Percentiles rank a stretch among this genome's conserved stretches.
These are phyloP conservation scores for Porodaedalea pini DNA, from an alignment of 1,284 basidiomycete species.

Conservation along the genomic window DNA sequence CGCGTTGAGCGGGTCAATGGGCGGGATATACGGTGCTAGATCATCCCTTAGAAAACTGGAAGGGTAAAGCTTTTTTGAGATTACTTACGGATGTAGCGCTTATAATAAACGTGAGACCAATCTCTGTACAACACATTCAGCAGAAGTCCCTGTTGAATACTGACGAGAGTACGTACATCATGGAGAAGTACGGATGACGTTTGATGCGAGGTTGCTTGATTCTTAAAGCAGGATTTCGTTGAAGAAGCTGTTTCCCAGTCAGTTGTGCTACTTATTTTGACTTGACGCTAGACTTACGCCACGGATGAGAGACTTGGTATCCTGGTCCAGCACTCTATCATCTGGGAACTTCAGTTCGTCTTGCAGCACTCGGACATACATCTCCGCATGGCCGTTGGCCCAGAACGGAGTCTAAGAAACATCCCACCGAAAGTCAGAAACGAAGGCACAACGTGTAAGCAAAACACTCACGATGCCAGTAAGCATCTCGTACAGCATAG, in stretches of 20 bases:
- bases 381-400: conserved; percentile 90
- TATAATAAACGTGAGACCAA: conserved; percentile 91
- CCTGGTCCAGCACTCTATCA: conserved; percentile 85
- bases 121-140: conserved; percentile 48
- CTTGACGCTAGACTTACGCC: conserved; percentile 56
- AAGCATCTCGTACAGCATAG: conserved; percentile 95
- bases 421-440: conserved; percentile 24
- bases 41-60: conserved; percentile 1
- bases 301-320: conserved; percentile 92
- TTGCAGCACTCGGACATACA: conserved; percentile 89
- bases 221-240: conserved; percentile 86
- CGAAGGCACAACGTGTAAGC: conserved; percentile 15
- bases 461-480: conserved; percentile 73
- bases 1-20: conserved; percentile 89
- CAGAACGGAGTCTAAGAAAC: conserved; percentile 83
- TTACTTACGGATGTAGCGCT: conserved; percentile 84
- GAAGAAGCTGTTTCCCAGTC: conserved; percentile 60
- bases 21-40: conserved; percentile 92
- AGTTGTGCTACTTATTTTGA: conserved; percentile 21
- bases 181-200: conserved; percentile 91
- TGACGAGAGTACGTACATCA: conserved; percentile 67
- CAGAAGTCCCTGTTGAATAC: conserved; percentile 21
- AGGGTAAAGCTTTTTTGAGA: not conserved
- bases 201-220: conserved; percentile 93
- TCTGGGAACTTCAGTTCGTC: conserved; percentile 88